Evolutionary conservation across 1,284 basidiomycete species (phyloP).

Genomic region (Malassezia vespertilionis): DNA sequence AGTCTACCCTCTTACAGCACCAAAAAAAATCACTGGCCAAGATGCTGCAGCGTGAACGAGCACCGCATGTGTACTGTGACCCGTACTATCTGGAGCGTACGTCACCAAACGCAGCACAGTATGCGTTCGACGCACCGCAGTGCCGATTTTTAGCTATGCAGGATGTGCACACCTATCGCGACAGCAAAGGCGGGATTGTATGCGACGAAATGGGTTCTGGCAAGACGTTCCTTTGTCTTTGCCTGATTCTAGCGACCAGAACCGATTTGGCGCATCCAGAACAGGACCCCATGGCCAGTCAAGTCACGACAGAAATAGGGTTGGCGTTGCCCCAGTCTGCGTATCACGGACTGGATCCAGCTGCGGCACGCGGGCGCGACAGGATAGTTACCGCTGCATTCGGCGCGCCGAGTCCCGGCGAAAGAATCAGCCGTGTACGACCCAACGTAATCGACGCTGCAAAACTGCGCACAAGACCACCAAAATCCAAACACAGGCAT

Average conservation of each 20-base stretch:
- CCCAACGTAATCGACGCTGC: neutral
- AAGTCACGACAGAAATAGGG: conserved; percentile 17
- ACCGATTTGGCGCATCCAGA: conserved; percentile 11
- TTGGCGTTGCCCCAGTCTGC: conserved; percentile 12
- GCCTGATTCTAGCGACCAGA: conserved; percentile 16
- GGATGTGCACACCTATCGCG: neutral
- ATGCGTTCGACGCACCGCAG: conserved; percentile 4
- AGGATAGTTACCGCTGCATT: conserved; percentile 12
- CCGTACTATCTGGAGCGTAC: conserved; percentile 7
- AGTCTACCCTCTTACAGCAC: conserved; percentile 12
- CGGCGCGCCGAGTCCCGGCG: conserved; percentile 12
- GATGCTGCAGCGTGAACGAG: conserved; percentile 17
- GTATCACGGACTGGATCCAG: conserved; percentile 18
- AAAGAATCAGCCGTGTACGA: conserved; percentile 9
- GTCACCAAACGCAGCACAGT: conserved; percentile 1
- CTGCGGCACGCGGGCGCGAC: neutral
- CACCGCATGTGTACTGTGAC: conserved; percentile 8
- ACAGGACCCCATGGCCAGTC: conserved; percentile 15
- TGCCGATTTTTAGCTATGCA: neutral
- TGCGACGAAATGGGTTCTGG: conserved; percentile 25
- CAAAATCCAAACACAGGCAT: neutral
- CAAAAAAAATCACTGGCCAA: conserved; percentile 16
- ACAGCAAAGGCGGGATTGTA: conserved; percentile 19
- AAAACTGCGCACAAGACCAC: neutral
- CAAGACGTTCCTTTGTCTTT: conserved; percentile 20